Conservation (phyloP, 2,329 filamentous ascomycete species). For the Ophiostoma sp. region DNA sequence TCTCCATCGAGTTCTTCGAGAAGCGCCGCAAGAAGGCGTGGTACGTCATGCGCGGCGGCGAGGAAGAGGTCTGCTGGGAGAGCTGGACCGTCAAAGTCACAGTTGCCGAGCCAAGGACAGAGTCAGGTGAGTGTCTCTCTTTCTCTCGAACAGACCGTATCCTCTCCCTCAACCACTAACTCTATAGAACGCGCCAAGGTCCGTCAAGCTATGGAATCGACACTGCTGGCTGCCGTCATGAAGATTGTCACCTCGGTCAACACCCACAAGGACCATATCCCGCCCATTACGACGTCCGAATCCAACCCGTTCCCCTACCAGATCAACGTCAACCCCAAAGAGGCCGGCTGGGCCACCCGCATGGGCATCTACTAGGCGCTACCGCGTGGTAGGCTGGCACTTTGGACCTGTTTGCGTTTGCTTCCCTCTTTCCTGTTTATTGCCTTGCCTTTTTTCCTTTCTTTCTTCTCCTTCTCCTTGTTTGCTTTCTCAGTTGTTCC, state of each 20-base stretch:
- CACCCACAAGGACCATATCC: constrained; percentile 89
- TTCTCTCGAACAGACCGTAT: neutral
- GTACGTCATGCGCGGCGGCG: constrained; percentile 60
- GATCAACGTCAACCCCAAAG: constrained; percentile 80
- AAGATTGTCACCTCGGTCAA: constrained; percentile 88
- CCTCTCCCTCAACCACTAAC: constrained; percentile 34
- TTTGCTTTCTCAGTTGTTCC: neutral
- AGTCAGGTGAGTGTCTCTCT: constrained; percentile 43
- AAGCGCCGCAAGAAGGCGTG: constrained; percentile 80
- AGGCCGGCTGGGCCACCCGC: constrained; percentile 63
- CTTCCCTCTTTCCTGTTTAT: neutral
- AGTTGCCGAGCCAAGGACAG: constrained; percentile 82
- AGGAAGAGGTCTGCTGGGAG: constrained; percentile 97
- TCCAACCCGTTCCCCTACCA: constrained; percentile 93
- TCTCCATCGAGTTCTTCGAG: constrained; percentile 91
- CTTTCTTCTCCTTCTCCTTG: neutral
- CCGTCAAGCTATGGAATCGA: constrained; percentile 83
- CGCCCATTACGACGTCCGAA: constrained; percentile 87
- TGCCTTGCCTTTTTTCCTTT: neutral
- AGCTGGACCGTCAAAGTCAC: constrained; percentile 91
- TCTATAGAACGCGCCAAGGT: constrained; percentile 72
- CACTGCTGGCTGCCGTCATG: constrained; percentile 77
- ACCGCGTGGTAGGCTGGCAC: neutral
- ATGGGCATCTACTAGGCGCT: constrained; percentile 63
- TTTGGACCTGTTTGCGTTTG: neutral